Base-by-base conservation (phyloP, 345 rosid genomes). In the Balakata baccata region DNA sequence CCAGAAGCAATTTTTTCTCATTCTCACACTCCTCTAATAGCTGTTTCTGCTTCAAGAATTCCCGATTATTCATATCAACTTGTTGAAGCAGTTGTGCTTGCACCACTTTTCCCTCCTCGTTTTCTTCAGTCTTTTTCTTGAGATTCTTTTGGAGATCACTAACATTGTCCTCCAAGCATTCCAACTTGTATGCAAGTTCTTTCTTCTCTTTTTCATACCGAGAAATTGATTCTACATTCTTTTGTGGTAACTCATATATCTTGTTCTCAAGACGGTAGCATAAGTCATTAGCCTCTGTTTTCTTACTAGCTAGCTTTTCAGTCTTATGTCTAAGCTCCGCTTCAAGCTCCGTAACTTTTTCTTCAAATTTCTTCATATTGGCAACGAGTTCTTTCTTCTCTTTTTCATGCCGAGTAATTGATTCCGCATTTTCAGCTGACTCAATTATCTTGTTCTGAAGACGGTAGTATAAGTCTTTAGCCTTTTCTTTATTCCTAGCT, bases 301-400 rank as follows among this genome's bases (percentile, higher is more conserved):
- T 79, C 80, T 73, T 77, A 75, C 77, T 74, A 9, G 70, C 86
- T 58, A 82, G 43, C 66, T 72, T 71, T 43, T 74, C 76, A 13
- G 68, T 66, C 81, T 84, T 85, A 68, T 49, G 75, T 52, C 74
- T 52, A 64, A 86, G 72, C 52, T 85, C 89, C 70, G 69, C 85
- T 75, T 75, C 76, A 7, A 87, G 86, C 49, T 66, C 80, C 38
- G 82, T 84, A 64, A 74, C 79, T 22, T 82, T 81, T 53, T 73
- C 57, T 79, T 82, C 86, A 47, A 83, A 63, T 59, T 71, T 69
- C 71, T 82, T 78, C 74, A 85, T 80, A 81, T 85, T 83, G 17
- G 76, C 76, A 72, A 84, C 61, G 58, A 84, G 71, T 52, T 60
- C 54, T 29, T 73, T 78, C 77, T 86, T 89, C 85, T 87, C 87